phyloP scores from a whole-genome alignment of 176 grass and related monocot genomes.

The Rhynchospora tenuis region DNA sequence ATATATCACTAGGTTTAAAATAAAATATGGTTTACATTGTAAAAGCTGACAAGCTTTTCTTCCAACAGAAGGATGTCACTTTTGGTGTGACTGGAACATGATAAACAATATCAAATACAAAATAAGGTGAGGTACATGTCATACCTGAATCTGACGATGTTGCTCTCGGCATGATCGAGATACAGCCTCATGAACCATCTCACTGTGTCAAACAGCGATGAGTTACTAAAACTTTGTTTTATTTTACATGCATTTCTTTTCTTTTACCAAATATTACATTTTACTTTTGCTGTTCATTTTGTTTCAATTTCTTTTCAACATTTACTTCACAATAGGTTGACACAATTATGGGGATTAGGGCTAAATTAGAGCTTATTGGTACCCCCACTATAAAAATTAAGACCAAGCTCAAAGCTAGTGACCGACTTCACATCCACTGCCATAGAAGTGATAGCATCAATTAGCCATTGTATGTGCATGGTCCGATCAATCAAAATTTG shows the following conservation, averaged over 20 bases:
- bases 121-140: slow-evolving; percentile 14
- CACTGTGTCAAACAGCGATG: slow-evolving; percentile 48
- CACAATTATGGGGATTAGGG: neutral
- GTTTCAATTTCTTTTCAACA: neutral
- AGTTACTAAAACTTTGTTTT: slow-evolving; percentile 1
- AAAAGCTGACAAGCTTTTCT: slow-evolving; percentile 3
- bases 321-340: neutral
- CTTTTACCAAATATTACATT: neutral
- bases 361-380: neutral
- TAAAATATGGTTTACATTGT: neutral
- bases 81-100: neutral
- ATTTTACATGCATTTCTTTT: neutral
- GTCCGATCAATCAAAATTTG: neutral
- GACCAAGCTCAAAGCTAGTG: neutral
- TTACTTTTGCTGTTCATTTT: neutral
- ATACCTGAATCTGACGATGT: slow-evolving; percentile 92
- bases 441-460: neutral
- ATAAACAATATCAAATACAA: neutral
- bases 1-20: neutral
- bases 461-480: neutral
- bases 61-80: neutral
- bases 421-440: neutral
- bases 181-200: slow-evolving; percentile 83
- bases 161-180: slow-evolving; percentile 83
- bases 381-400: neutral